Percentiles rank a stretch among this genome's conserved stretches.
Evolutionary conservation across 805 yeast genomes (phyloP).

Genomic region (Candida coleopterorum): DNA sequence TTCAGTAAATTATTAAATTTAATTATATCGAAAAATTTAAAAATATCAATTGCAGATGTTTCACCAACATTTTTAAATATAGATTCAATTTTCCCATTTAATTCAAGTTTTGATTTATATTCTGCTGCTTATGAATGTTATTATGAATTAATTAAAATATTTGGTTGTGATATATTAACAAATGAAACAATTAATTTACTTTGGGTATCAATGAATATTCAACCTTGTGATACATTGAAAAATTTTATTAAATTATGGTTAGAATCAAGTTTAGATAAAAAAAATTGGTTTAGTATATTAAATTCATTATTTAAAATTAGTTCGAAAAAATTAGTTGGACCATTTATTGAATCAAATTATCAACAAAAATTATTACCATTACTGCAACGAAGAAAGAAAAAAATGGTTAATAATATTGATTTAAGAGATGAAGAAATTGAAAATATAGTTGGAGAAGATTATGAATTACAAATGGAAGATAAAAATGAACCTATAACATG

Average conservation of each 20-base stretch:
- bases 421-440: slow-evolving; percentile 39
- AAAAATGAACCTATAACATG: slow-evolving; percentile 55
- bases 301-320: slow-evolving; percentile 45
- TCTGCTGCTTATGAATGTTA: slow-evolving; percentile 51
- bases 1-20: slow-evolving; percentile 23
- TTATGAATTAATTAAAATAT: slow-evolving; percentile 51
- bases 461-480: slow-evolving; percentile 32
- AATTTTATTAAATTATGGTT: slow-evolving; percentile 58
- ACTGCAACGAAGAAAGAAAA: slow-evolving; percentile 39
- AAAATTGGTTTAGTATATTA: slow-evolving; percentile 57
- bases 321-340: slow-evolving; percentile 37
- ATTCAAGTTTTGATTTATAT: slow-evolving; percentile 37
- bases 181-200: slow-evolving; percentile 46
- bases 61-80: slow-evolving; percentile 35
- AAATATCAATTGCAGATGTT: slow-evolving; percentile 27
- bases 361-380: slow-evolving; percentile 39
- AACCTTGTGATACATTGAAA: slow-evolving; percentile 42
- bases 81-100: slow-evolving; percentile 42
- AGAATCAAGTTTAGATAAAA: slow-evolving; percentile 40
- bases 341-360: slow-evolving; percentile 33
- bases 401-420: slow-evolving; percentile 23
- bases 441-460: slow-evolving; percentile 34
- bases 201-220: slow-evolving; percentile 55
- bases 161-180: slow-evolving; percentile 41
- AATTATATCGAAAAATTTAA: slow-evolving; percentile 31